Base-by-base conservation (phyloP, 805 yeast species). In the Sugiyamaella mastotermitis region DNA sequence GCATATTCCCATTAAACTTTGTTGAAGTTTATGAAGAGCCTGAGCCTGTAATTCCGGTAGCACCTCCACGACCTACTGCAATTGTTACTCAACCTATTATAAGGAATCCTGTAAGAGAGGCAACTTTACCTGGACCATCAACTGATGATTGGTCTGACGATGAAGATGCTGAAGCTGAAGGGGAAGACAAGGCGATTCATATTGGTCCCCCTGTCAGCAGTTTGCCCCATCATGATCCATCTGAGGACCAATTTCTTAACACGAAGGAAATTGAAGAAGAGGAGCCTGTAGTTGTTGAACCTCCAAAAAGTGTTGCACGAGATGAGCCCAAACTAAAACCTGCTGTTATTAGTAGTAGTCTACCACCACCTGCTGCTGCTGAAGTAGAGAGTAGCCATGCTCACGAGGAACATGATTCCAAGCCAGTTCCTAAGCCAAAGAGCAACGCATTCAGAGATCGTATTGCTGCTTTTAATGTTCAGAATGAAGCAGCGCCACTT, bases 1-100 rank as follows among this genome's bases (percentile, higher is more conserved):
- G 98, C 5, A 79, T 88, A 65, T 92, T 92, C 52, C 98, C 98
- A 3, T 76, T 73, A 56, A 78, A 76, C 53, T 90, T 85, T 64
- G 97, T 90, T 4, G 75, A 74, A 35, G 35, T 43, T 11, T 33
- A 23, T 21, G 38, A 43, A 17, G 30, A 27, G 10, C 17, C 30
- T 14, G 24, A 22, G 10, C 24, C 7, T 7, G 17, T 37, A 3
- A 31, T 19, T n/a, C 34, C 37, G n/a, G 38, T 18, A 3, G 26
- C 13, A 6, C 22, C 14, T 13, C 29, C 35, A 11, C 21, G 13
- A 6, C 17, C 17, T 27, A 6, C 17, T 13, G 30, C 30, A 13
- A 6, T 9, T 13, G 30, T 27, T 10, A 15, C 17, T 7, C 15
- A n/a, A 7, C 8, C 17, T 13, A 15, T 6, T 27, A n/a, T n/a